Evolutionary conservation across 75 land plant species (phyloP).

Genomic region (Chamaecyparis obtusa): DNA sequence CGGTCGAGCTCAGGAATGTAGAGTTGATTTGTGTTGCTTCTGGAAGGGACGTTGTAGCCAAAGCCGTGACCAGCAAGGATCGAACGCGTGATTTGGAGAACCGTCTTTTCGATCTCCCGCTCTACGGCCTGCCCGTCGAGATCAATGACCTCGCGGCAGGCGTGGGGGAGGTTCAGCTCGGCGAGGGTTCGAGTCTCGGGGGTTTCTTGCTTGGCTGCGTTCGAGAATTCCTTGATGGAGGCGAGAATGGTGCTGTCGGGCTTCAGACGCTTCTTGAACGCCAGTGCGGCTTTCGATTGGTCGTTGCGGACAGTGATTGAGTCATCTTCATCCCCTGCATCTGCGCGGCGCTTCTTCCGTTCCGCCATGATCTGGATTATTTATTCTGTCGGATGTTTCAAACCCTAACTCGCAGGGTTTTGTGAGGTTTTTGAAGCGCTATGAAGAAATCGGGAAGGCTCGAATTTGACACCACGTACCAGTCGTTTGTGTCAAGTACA

Average conservation of each 20-base stretch:
- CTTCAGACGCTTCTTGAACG: constrained; percentile 57
- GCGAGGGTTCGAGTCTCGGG: constrained; percentile 47
- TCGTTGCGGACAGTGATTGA: not conserved
- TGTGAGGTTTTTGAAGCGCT: not conserved
- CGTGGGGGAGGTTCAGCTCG: constrained; percentile 60
- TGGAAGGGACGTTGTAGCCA: constrained; percentile 72
- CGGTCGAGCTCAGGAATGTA: constrained; percentile 94
- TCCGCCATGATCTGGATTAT: constrained; percentile 28
- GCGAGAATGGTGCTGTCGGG: constrained; percentile 63
- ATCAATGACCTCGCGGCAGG: constrained; percentile 85
- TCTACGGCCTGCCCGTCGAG: constrained; percentile 58
- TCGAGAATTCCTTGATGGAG: constrained; percentile 38
- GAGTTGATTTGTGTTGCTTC: constrained; percentile 75
- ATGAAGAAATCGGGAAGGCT: not conserved
- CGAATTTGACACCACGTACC: not conserved
- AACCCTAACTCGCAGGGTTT: constrained; percentile 27
- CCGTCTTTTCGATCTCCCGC: constrained; percentile 52
- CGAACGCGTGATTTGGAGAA: constrained; percentile 57
- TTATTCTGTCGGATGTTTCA: constrained; percentile 5
- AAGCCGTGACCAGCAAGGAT: constrained; percentile 80
- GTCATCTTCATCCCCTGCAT: not conserved
- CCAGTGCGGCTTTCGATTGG: constrained; percentile 21
- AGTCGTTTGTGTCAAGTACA: not conserved
- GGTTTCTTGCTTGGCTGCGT: constrained; percentile 15
- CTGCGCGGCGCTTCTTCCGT: constrained; percentile 26